phyloP scores from a whole-genome alignment of 2,329 filamentous ascomycete genomes.

The Trichothecium roseum region DNA sequence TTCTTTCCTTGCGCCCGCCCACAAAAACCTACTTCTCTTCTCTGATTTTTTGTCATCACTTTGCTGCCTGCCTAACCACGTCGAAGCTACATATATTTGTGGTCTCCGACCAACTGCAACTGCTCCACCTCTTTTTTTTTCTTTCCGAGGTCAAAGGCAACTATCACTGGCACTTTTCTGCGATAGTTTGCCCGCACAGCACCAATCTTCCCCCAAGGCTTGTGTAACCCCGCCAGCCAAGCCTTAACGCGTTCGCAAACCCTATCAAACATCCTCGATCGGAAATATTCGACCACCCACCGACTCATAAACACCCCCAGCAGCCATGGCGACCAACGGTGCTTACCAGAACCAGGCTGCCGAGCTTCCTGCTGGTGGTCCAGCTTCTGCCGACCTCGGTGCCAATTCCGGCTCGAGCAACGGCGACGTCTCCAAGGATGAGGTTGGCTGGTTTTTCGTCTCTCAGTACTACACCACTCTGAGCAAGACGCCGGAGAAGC shows the following conservation, averaged over 20 bases:
- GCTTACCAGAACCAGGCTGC: conserved; percentile 31
- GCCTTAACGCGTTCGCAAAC: background rate
- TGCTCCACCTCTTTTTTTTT: background rate
- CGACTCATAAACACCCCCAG: background rate
- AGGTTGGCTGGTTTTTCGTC: conserved; percentile 99
- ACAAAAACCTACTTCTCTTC: too few species aligned
- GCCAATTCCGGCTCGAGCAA: conserved; percentile 18
- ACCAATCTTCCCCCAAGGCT: background rate
- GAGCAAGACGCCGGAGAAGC: conserved; percentile 87
- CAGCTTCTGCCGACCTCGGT: conserved; percentile 22
- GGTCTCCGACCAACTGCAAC: too few species aligned
- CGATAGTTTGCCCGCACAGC: background rate
- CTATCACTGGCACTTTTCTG: background rate
- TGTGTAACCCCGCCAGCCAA: conserved; percentile 2
- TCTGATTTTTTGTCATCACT: too few species aligned
- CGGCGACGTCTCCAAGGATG: conserved; percentile 63
- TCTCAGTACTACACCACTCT: conserved; percentile 98
- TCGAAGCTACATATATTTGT: too few species aligned
- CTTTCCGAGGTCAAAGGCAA: background rate
- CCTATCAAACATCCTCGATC: background rate
- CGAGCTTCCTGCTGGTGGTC: conserved; percentile 27
- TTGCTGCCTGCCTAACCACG: too few species aligned
- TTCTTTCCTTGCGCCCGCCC: too few species aligned
- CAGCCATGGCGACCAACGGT: conserved; percentile 47
- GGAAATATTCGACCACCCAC: background rate